phyloP scores from a whole-genome alignment of 331 rosid genomes.

The Erythrophleum ivorense region DNA sequence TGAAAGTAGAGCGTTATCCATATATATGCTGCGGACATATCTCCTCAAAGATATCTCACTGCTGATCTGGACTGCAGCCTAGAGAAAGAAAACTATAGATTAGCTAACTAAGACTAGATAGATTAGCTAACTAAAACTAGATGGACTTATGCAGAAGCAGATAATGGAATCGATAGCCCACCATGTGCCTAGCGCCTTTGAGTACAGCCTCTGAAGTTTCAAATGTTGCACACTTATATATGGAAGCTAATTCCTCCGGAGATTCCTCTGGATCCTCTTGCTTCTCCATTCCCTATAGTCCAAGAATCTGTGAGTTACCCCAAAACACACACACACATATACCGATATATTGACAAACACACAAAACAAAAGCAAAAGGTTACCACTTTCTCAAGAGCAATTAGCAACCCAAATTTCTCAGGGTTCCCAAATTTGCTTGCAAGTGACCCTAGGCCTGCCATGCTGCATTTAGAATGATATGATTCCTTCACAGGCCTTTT shows the following conservation, averaged over 20 bases:
- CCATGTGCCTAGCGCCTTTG: constrained; percentile 61
- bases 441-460: constrained; percentile 50
- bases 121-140: no score
- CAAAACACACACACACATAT: not conserved
- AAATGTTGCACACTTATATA: constrained; percentile 45
- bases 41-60: constrained; percentile 48
- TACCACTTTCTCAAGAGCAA: constrained; percentile 43
- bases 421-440: constrained; percentile 49
- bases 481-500: constrained; percentile 53
- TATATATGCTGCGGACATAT: constrained; percentile 45
- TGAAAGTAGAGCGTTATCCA: constrained; percentile 51
- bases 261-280: constrained; percentile 51
- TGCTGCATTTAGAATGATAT: constrained; percentile 42
- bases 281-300: constrained; percentile 41
- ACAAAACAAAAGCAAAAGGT: constrained; percentile 13
- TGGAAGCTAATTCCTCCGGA: constrained; percentile 47
- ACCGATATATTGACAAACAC: not conserved
- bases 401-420: constrained; percentile 41
- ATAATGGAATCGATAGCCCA: constrained; percentile 39
- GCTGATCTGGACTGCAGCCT: constrained; percentile 55
- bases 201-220: constrained; percentile 52
- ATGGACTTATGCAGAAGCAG: not conserved
- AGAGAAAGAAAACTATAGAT: constrained; percentile 24
- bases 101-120: constrained; percentile 19
- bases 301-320: constrained; percentile 19